Base-by-base conservation (phyloP, 257 asterid genomes). In the Penstemon newberryi region DNA sequence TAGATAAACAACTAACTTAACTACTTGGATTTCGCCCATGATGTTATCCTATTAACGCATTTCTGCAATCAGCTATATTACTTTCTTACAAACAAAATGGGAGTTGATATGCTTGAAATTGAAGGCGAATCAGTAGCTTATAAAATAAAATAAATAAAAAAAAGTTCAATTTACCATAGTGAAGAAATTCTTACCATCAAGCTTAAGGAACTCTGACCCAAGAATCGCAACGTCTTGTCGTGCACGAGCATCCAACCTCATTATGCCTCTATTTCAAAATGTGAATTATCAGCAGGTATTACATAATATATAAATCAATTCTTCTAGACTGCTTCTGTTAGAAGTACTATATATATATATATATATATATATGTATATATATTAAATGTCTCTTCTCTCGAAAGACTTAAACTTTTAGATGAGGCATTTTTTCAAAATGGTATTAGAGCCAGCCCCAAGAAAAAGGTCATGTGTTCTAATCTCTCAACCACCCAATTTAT, bases 171-270 rank as follows among this genome's bases (percentile, higher is more conserved):
- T 45, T 49, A 51, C 5, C 10, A 60, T 63, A 43, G 74, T 59
- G 25, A 72, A 62, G 53, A 65, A 79, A 64, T 59, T 47, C 80
- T 78, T 81, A 92, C 98, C 98, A 70, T 92, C 98, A 76, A 92
- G 89, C 86, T 92, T 92, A 70, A 92, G 96, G 80, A 92, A 88
- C 79, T 82, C 95, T 36, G 90, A 78, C 74, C 97, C 89, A 60
- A 93, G 90, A 84, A 93, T 74, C 3, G 98, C 98, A 71, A 92
- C 87, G 51, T 93, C 98, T 77, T 82, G 91, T 63, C 96, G 89
- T 19, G 89, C 98, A 65, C 98, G 98, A 62, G 92, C 96, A 75
- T 90, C 87, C 89, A 90, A 72, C 80, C 81, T 88, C 95, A 77
- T 81, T 74, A 93, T 77, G 81, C 92, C 81, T 75, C 98, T 89